phyloP scores from a whole-genome alignment of 1,139 yeast genomes.

The Zhuliangozyma blackwelliae region DNA sequence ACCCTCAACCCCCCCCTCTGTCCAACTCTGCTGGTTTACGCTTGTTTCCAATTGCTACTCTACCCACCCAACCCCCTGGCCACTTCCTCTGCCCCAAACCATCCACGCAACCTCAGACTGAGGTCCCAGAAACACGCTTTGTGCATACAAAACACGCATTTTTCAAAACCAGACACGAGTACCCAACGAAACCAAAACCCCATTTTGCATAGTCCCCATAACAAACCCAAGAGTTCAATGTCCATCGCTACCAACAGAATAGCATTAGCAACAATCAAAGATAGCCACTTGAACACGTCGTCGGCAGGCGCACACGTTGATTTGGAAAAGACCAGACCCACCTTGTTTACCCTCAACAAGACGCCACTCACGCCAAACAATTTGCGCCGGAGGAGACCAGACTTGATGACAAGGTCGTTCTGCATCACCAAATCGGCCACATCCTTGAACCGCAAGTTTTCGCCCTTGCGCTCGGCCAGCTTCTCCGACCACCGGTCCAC shows the following conservation, averaged over 20 bases:
- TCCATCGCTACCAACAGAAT: slow-evolving; percentile 21
- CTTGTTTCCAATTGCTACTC: too few species aligned
- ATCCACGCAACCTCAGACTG: too few species aligned
- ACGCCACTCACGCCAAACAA: slow-evolving; percentile 5
- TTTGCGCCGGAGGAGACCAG: slow-evolving; percentile 7
- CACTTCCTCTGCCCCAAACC: too few species aligned
- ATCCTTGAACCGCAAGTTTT: slow-evolving; percentile 6
- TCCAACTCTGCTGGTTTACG: too few species aligned
- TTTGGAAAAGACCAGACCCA: slow-evolving; percentile 5
- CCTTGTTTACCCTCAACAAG: slow-evolving; percentile 1
- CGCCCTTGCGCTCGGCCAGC: slow-evolving; percentile 13
- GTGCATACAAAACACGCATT: too few species aligned
- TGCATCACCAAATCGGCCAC: slow-evolving; percentile 10
- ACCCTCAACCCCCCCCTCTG: too few species aligned
- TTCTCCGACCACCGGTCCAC: slow-evolving; percentile 23
- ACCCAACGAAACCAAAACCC: too few species aligned
- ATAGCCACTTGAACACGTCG: slow-evolving; percentile 22
- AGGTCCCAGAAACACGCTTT: too few species aligned
- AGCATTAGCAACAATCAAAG: slow-evolving; percentile 36
- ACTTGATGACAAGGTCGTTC: slow-evolving; percentile 9
- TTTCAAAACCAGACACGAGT: too few species aligned
- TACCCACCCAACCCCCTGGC: too few species aligned
- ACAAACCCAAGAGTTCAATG: slow-evolving; percentile 4
- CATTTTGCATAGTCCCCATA: too few species aligned
- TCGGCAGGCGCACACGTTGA: slow-evolving; percentile 1